Base-by-base conservation (phyloP, 148 eudicot species). In the Rhododendron ovatum region DNA sequence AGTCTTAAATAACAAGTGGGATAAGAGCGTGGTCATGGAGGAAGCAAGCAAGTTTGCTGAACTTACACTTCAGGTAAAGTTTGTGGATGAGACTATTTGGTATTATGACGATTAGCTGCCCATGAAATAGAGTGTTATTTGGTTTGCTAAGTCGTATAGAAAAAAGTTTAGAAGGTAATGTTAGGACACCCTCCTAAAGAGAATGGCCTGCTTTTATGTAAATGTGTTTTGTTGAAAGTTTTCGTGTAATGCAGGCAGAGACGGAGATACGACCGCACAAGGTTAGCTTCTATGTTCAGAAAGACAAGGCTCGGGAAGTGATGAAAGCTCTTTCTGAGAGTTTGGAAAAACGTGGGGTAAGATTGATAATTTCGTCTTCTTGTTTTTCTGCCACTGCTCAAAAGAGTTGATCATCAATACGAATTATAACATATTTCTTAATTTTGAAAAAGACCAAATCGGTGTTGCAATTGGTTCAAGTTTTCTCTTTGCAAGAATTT, bases 241-340 rank as follows among this genome's bases (percentile, higher is more conserved):
- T 63, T 87, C 79, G 48, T 43, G 78, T 47, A 76, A 78, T 90
- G 92, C 92, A 93, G 96, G 53, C 91, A 41, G 96, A 91, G 86
- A 86, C 96, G 1, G 96, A 93, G 88, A 93, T 91, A 86, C 89
- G 94, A 78, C 90, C 94, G 5, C 96, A 93, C 90, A 93, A 93
- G 83, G 90, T 92, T 83, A 93, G 94, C 88, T 93, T 93, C 78
- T 92, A 92, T 82, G 92, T 93, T 77, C 85, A 91, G 87, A 93
- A 92, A 86, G 96, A 93, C 33, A 91, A 92, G 88, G 96, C 94
- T 20, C 90, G 85, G 67, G 90, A 92, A 90, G 92, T 93, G 78
- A 93, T 47, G 63, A 93, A 92, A 88, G 89, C 41, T 86, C 94
- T 93, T 86, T 88, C 88, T n/a, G 93, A 88, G 90, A 83, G 39